Conservation (phyloP, 2,329 filamentous ascomycete genomes). For the Fusarium verrucosum region DNA sequence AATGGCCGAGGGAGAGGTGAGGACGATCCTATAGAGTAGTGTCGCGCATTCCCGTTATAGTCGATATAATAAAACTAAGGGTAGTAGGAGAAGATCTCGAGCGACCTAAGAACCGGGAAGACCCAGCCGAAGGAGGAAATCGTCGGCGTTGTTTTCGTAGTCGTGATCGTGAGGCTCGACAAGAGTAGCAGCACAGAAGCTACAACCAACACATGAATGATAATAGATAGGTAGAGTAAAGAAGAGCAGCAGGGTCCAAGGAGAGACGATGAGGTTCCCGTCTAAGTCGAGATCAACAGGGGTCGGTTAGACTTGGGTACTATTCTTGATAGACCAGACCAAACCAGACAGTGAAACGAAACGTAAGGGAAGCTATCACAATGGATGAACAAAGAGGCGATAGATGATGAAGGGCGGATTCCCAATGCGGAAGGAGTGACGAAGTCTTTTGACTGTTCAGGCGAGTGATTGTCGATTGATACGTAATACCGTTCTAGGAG, state of each 20-base stretch:
- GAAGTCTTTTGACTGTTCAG: slow-evolving; percentile 10
- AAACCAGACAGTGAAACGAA: background rate
- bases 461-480: slow-evolving; percentile 8
- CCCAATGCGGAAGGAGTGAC: slow-evolving; percentile 29
- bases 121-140: background rate
- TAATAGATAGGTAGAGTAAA: background rate
- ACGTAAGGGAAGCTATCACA: slow-evolving; percentile 19
- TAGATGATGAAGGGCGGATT: slow-evolving; percentile 9
- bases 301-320: background rate
- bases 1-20: slow-evolving; percentile 20
- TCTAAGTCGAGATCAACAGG: slow-evolving; percentile 26
- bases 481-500: background rate
- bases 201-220: slow-evolving; percentile 8
- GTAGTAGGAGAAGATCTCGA: background rate
- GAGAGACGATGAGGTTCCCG: background rate
- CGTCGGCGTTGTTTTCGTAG: background rate
- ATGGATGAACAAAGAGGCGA: background rate
- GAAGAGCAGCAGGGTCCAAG: background rate
- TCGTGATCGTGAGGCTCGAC: slow-evolving; percentile 9
- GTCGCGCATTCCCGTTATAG: slow-evolving; percentile 38
- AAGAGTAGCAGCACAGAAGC: slow-evolving; percentile 2
- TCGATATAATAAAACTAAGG: background rate
- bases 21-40: slow-evolving; percentile 18
- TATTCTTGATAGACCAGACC: background rate
- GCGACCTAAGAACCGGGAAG: background rate